These are phyloP conservation scores for Dactylellina parvicollis DNA, from an alignment of 2,329 filamentous ascomycete species.

Conservation along the genomic window DNA sequence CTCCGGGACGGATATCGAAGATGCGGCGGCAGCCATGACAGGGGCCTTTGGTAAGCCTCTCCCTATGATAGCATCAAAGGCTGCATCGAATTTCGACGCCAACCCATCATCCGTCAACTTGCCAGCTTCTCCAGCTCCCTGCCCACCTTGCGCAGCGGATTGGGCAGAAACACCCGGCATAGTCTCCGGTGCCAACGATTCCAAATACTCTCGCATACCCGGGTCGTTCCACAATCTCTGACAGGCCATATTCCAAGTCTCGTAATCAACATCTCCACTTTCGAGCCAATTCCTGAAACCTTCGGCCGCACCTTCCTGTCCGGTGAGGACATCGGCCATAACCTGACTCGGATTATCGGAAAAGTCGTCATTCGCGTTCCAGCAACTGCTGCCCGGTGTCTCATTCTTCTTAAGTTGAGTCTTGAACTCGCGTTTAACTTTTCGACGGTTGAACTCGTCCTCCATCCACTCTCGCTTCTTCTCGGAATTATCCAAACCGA, in stretches of 20 bases:
- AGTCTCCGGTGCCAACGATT: constrained; percentile 23
- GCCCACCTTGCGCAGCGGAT: neutral
- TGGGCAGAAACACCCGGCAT: neutral
- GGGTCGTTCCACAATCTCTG: constrained; percentile 47
- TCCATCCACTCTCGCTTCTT: constrained; percentile 58
- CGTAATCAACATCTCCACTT: constrained; percentile 41
- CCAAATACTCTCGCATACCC: constrained; percentile 34
- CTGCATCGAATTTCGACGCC: constrained; percentile 46
- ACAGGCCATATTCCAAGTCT: constrained; percentile 44
- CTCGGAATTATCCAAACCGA: constrained; percentile 48
- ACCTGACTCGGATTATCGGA: constrained; percentile 41
- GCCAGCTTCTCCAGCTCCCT: neutral
- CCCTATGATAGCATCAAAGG: constrained; percentile 46
- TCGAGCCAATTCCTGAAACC: constrained; percentile 39
- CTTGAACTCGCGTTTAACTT: constrained; percentile 58
- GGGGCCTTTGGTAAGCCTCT: constrained; percentile 13
- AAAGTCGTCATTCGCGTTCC: constrained; percentile 45
- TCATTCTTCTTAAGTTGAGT: constrained; percentile 56
- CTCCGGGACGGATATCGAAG: neutral
- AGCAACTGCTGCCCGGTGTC: constrained; percentile 28
- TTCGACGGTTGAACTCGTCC: constrained; percentile 58
- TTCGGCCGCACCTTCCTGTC: constrained; percentile 42
- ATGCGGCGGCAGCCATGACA: neutral
- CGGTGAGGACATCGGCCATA: constrained; percentile 34
- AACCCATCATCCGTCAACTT: constrained; percentile 23